Base-by-base conservation (phyloP, 148 eudicot species). In the Salicornia ramosissima region DNA sequence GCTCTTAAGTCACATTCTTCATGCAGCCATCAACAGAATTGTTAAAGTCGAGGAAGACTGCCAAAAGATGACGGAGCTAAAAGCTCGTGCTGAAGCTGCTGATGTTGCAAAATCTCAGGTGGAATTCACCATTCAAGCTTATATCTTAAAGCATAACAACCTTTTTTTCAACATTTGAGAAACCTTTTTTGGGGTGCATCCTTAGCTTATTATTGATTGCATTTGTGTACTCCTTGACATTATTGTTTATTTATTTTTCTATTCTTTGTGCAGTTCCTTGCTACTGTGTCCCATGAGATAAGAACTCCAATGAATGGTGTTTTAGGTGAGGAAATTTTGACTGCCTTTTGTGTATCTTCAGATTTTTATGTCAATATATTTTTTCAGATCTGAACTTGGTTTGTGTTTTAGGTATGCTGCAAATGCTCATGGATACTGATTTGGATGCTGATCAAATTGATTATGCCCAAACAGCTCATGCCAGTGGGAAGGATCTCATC, bases 251-350 rank as follows among this genome's bases (percentile, higher is more conserved):
- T 1, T 62, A 68, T 33, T 55, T 25, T 72, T 28, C 69, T 76
- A 52, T 58, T 68, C 57, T 59, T 72, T 85, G 46, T 46, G 82
- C 81, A 93, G 98, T 93, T 92, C 81, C 96, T 93, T 36, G 98
- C 98, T 42, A 93, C 95, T 11, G 96, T 93, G 70, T 93, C 98
- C 40, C 98, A 93, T 75, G 98, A 93, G 75, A 93, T 93, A 66
- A 85, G 98, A 80, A 93, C 95, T 62, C 95, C 98, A 29, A 93
- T 93, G 98, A 88, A 86, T 53, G 98, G 98, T 33, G 96, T 93
- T 68, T 71, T 93, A 81, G 98, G 98, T 92, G 70, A 86, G 66
- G 46, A 45, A n/a, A 42, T 29, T 42, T 42, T 30, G 15, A 2
- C 7, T 7, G 50, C 25, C 28, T 31, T 34, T 12, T 18, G 24